Evolutionary conservation across 1,284 basidiomycete species (phyloP), one percentile per base, ranked within the genome.

Genomic region (Papiliotrema laurentii): DNA sequence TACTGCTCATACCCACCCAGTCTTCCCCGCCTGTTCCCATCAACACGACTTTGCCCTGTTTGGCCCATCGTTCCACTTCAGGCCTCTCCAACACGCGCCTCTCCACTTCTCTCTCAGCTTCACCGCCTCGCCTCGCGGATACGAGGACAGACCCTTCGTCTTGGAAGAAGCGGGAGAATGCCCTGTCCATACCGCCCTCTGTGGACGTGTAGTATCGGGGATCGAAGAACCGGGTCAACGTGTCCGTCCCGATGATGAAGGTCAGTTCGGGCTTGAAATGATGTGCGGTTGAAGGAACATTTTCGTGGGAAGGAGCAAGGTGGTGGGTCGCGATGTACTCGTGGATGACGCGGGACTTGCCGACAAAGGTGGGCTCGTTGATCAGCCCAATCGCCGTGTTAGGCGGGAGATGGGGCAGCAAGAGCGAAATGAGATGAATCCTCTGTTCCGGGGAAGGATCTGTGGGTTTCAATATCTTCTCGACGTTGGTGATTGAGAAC

Each of bases 361-460:
- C 81, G 36, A 88, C 86, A 68, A 97, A 97, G 0, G 86, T 87
- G 2, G 93, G 90, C 57, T 89, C 87, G 63, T 91, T 81, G 50
- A 91, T 82, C 54, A 94, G 79, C 1, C 81, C 93, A 1, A 96
- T 82, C 0, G 87, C 90, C 43, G 27, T 45, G 2, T 63, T 47
- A 6, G 61, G 22, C n/a, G 56, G 57, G 53, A 86, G 71, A 45
- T 82, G 77, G 27, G 77, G 57, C 0, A 84, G 79, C 22, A 89
- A 76, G 21, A 83, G 76, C 35, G 73, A 64, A 83, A 93, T 91
- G 87, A 93, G 91, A 60, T 86, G 82, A 18, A 89, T 71, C 24
- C 89, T 81, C 64, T 92, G 87, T 16, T 75, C 64, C 51, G 83
- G 80, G 0, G 82, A 82, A 27, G 89, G 87, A 68, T 93, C 90